Evolutionary conservation across 495 filamentous ascomycete genomes (phyloP).

Genomic region (Tuber calosporum): DNA sequence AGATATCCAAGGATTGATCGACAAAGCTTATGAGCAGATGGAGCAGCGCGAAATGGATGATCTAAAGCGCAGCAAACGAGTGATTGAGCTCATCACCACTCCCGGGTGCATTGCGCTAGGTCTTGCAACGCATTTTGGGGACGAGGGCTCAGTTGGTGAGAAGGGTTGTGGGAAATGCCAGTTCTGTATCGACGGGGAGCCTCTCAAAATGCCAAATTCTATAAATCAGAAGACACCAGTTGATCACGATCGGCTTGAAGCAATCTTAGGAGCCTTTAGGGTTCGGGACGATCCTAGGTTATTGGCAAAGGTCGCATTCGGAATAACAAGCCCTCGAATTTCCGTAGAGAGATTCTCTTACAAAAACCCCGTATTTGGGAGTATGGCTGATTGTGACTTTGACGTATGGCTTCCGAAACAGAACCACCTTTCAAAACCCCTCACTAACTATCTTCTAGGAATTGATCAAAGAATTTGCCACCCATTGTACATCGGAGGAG

Average conservation of each 20-base stretch:
- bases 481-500: not conserved
- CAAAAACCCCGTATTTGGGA: conserved; percentile 45
- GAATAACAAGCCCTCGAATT: conserved; percentile 52
- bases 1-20: conserved; percentile 44
- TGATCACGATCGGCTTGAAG: conserved; percentile 42
- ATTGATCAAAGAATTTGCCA: not conserved
- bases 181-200: conserved; percentile 47
- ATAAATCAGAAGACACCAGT: conserved; percentile 28
- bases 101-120: conserved; percentile 46
- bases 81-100: conserved; percentile 50
- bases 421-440: not conserved
- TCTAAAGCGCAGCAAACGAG: conserved; percentile 46
- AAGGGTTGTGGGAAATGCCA: conserved; percentile 51
- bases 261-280: conserved; percentile 43
- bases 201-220: not conserved
- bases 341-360: conserved; percentile 46
- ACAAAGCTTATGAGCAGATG: conserved; percentile 48
- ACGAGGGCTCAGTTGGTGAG: conserved; percentile 43
- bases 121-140: conserved; percentile 54
- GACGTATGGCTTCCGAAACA: conserved; percentile 41
- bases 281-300: conserved; percentile 53
- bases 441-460: not conserved
- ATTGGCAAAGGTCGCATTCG: conserved; percentile 53
- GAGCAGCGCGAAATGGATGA: conserved; percentile 48
- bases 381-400: conserved; percentile 49